Base-by-base conservation (phyloP, 1,284 basidiomycete genomes). In the Sphaerobolus stellatus region DNA sequence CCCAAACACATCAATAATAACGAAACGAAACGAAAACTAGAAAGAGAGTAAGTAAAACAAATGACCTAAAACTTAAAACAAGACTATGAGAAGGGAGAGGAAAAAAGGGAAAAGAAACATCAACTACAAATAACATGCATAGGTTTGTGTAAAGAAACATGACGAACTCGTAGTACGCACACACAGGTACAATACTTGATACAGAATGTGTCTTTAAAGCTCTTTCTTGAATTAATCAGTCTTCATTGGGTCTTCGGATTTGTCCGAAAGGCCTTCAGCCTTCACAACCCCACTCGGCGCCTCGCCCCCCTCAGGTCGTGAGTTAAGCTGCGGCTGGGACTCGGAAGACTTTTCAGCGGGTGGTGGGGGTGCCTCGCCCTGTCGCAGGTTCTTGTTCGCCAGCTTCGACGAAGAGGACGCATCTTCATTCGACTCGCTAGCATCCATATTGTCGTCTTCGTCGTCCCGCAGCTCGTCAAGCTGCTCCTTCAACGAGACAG, bases 221-320 rank as follows among this genome's bases (percentile, higher is more conserved):
- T n/a, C n/a, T 41, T n/a, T 41, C 9, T 6, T 41, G 9, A 6
- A n/a, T 41, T 41, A 54, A 20, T 41, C 53, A 20, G 36, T 49
- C 67, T 83, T 86, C 63, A 85, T 65, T 41, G 86, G 85, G 65
- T 81, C 79, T 70, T 90, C 88, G 66, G 82, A 88, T 54, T 74
- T 73, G 67, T 90, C 86, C 72, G 86, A 74, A 52, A 90, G 73
- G n/a, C 86, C 88, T 67, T 92, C 90, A 24, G 74, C 81, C 66
- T 81, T 79, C 24, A 82, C 77, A 25, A 78, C 81, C 1, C 78
- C 74, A 58, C 78, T 75, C 34, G 79, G 75, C 50, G 74, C 78
- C 60, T 90, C 87, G 20, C 85, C 84, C 53, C 75, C 71, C 16
- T 86, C 83, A 9, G 45, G 53, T 48, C 74, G 67, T 9, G 78